Percentiles rank a stretch among this genome's conserved stretches.
These are phyloP conservation scores for Kuraishia molischiana DNA, from an alignment of 805 yeast genomes.

Conservation along the genomic window DNA sequence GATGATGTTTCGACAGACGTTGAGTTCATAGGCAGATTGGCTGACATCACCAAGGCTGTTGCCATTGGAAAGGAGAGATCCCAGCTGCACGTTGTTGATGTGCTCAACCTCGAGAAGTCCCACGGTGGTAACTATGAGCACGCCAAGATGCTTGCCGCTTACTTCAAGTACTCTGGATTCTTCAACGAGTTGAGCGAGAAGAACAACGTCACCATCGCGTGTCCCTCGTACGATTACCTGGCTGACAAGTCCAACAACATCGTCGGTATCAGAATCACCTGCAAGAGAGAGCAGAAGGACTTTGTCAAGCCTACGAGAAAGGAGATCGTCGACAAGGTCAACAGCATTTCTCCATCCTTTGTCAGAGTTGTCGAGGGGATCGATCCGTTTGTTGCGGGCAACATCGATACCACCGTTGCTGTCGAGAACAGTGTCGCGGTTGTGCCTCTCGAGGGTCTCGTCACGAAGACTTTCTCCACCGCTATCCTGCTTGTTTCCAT, in stretches of 20 bases:
- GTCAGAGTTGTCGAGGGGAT: slow-evolving; percentile 53
- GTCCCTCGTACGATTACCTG: slow-evolving; percentile 37
- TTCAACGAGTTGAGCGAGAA: slow-evolving; percentile 34
- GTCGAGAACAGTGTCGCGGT: slow-evolving; percentile 39
- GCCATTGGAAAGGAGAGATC: slow-evolving; percentile 51
- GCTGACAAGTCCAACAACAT: slow-evolving; percentile 25
- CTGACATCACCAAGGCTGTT: slow-evolving; percentile 51
- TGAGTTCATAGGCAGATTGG: slow-evolving; percentile 50
- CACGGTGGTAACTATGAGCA: slow-evolving; percentile 75
- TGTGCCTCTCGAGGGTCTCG: slow-evolving; percentile 45
- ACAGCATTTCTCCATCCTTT: slow-evolving; percentile 58
- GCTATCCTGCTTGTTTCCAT: slow-evolving; percentile 47
- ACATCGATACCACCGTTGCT: slow-evolving; percentile 35
- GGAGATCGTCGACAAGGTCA: slow-evolving; percentile 64
- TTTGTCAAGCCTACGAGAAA: slow-evolving; percentile 53
- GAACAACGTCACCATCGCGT: slow-evolving; percentile 30
- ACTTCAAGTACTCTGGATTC: slow-evolving; percentile 42
- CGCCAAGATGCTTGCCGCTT: slow-evolving; percentile 66
- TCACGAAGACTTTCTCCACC: slow-evolving; percentile 23
- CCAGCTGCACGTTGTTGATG: slow-evolving; percentile 47
- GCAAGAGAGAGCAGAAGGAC: slow-evolving; percentile 31
- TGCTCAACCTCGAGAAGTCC: slow-evolving; percentile 79
- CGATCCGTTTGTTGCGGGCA: slow-evolving; percentile 46
- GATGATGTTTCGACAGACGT: slow-evolving; percentile 35
- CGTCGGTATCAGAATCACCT: slow-evolving; percentile 56